Conservation (phyloP, 495 filamentous ascomycete species). For the Aspergillus bridgeri region DNA sequence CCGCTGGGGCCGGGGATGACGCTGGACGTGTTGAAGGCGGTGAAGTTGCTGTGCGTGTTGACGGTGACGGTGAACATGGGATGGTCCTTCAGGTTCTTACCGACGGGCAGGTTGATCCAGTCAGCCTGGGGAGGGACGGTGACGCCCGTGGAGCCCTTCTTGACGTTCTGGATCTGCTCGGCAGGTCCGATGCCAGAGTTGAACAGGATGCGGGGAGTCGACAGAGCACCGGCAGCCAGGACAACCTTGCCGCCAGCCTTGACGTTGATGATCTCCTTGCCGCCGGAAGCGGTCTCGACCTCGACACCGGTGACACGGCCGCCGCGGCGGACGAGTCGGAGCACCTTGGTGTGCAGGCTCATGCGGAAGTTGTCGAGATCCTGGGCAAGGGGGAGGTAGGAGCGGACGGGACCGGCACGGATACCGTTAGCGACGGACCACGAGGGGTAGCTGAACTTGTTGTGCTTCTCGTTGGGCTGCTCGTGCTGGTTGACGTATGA, state of each 20-base stretch:
- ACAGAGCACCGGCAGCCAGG: slow-evolving; percentile 63
- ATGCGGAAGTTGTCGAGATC: slow-evolving; percentile 63
- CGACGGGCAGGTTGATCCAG: slow-evolving; percentile 69
- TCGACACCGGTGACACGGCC: slow-evolving; percentile 62
- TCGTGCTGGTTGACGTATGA: slow-evolving; percentile 55
- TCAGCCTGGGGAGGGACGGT: slow-evolving; percentile 50
- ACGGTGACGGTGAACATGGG: slow-evolving; percentile 60
- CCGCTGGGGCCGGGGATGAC: slow-evolving; percentile 47
- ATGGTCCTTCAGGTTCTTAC: slow-evolving; percentile 69
- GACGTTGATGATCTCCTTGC: slow-evolving; percentile 56
- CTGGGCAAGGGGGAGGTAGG: slow-evolving; percentile 63
- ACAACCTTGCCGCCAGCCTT: slow-evolving; percentile 59
- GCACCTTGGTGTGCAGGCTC: slow-evolving; percentile 59
- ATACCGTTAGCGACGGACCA: slow-evolving; percentile 64
- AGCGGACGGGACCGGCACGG: slow-evolving; percentile 64
- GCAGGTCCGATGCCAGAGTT: slow-evolving; percentile 58
- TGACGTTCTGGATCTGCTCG: slow-evolving; percentile 55
- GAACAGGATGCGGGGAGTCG: slow-evolving; percentile 64
- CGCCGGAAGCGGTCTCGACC: slow-evolving; percentile 55
- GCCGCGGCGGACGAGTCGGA: slow-evolving; percentile 58
- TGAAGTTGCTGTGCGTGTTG: slow-evolving; percentile 56
- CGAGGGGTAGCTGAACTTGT: slow-evolving; percentile 57
- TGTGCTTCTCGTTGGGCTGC: slow-evolving; percentile 59
- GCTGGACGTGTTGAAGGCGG: slow-evolving; percentile 61
- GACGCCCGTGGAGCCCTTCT: slow-evolving; percentile 30